Evolutionary conservation across 2,329 filamentous ascomycete genomes (phyloP).

Genomic region (Boeremia lycopersici): DNA sequence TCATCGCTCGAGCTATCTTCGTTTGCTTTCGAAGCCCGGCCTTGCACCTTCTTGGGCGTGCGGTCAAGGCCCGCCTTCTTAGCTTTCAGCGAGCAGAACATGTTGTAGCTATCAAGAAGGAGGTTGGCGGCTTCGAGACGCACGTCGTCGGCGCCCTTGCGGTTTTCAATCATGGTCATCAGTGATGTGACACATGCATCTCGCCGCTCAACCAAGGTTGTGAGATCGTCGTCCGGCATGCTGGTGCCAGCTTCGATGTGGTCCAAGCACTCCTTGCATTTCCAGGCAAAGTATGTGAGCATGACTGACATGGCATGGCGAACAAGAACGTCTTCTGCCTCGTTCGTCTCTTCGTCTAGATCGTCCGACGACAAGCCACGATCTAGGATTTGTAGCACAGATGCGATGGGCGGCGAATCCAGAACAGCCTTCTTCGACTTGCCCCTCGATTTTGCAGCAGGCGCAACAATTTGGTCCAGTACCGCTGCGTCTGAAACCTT

Average conservation of each 20-base stretch:
- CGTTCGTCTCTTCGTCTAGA: conserved; percentile 72
- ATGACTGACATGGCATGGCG: conserved; percentile 75
- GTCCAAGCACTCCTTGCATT: conserved; percentile 62
- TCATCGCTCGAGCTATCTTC: conserved; percentile 51
- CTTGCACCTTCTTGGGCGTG: conserved; percentile 40
- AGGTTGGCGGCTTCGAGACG: conserved; percentile 76
- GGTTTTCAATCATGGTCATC: conserved; percentile 55
- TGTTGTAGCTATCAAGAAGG: conserved; percentile 80
- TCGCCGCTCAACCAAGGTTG: conserved; percentile 59
- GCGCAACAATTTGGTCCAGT: conserved; percentile 66
- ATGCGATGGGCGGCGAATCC: conserved; percentile 63
- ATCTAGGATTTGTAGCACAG: conserved; percentile 73
- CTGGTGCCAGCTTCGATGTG: conserved; percentile 46
- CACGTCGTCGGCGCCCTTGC: conserved; percentile 75
- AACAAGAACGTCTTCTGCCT: conserved; percentile 79
- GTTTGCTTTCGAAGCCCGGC: conserved; percentile 14
- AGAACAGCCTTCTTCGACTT: conserved; percentile 35
- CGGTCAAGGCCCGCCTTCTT: conserved; percentile 39
- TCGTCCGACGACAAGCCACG: conserved; percentile 72
- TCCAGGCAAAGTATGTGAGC: conserved; percentile 96
- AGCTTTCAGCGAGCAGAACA: conserved; percentile 75
- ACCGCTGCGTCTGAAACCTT: conserved; percentile 76
- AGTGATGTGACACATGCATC: conserved; percentile 59
- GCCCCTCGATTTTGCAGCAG: conserved; percentile 48
- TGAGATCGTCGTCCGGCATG: conserved; percentile 65